Base-by-base conservation (phyloP, 2,329 filamentous ascomycete genomes). In the Talaromyces sp. region DNA sequence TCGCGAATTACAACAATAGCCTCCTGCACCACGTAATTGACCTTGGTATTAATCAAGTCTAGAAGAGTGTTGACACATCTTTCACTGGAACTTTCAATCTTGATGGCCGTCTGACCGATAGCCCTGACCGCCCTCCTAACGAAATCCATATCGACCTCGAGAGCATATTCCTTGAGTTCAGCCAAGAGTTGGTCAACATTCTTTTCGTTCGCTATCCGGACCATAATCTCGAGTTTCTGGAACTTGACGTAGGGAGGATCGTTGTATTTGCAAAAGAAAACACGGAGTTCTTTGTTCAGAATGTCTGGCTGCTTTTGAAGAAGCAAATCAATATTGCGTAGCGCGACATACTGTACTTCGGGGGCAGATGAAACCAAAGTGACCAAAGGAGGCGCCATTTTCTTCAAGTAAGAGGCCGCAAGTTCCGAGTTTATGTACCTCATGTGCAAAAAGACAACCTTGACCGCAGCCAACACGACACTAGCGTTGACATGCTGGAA, bases 261-360 rank as follows among this genome's bases (percentile, higher is more conserved):
- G 76, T 98, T 98, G 82, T 99, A 99, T 81, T 99, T 99, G 89
- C 95, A 99, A 82, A 99, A 99, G 82, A 99, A 99, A 9, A 99
- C 95, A 52, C 95, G 88, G 73, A 99, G 88, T 78, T 99, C 95
- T 78, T 98, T 98, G 83, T 92, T 96, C 10, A 99, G 84, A 64
- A 99, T 97, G 70, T 97, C 93, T 11, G 95, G 93, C 77, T 97
- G 94, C 71, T 96, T 95, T 78, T 99, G 95, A 31, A 99, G 84
- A 6, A 99, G 84, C 39, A 99, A 87, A 71, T 99, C 95, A 73
- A 99, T 99, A 77, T 99, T 99, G 68, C 94, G 85, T 59, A 99
- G 82, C 14, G 95, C 95, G 64, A 99, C 95, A 76, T 99, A 99
- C 79, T 99, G 95, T 45, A 99, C 95, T 82, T 99, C 95, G 7